Evolutionary conservation across 192 early-diverging fungal species (phyloP).

Genomic region (Coemansia sp.): DNA sequence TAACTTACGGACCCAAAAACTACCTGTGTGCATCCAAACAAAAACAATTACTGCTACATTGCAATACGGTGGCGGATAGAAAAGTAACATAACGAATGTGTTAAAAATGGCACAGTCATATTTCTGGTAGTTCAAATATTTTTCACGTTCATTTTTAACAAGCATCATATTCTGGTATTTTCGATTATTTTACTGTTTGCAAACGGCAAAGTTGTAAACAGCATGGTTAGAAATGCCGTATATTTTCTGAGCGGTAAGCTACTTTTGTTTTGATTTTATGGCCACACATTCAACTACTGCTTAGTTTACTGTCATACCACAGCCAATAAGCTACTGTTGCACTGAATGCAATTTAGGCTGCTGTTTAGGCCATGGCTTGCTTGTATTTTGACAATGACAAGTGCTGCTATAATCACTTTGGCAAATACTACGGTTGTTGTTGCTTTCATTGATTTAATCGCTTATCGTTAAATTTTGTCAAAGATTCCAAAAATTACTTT

Average conservation of each 20-base stretch:
- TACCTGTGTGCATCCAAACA: background rate
- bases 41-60: background rate
- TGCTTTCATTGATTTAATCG: background rate
- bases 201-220: background rate
- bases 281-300: background rate
- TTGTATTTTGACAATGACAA: too few relatives aligned
- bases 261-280: background rate
- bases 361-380: background rate
- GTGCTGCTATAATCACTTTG: background rate
- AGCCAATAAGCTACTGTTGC: background rate
- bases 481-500: background rate
- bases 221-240: background rate
- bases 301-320: background rate
- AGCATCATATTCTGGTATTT: background rate
- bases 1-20: background rate
- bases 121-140: background rate
- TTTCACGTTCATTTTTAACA: background rate
- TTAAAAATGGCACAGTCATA: background rate
- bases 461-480: background rate
- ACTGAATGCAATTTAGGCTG: background rate
- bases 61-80: background rate
- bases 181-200: background rate
- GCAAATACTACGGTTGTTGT: background rate
- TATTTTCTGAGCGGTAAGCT: background rate
- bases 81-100: background rate